Evolutionary conservation across 2,329 filamentous ascomycete genomes (phyloP).

Genomic region (Geosmithia putterillii): DNA sequence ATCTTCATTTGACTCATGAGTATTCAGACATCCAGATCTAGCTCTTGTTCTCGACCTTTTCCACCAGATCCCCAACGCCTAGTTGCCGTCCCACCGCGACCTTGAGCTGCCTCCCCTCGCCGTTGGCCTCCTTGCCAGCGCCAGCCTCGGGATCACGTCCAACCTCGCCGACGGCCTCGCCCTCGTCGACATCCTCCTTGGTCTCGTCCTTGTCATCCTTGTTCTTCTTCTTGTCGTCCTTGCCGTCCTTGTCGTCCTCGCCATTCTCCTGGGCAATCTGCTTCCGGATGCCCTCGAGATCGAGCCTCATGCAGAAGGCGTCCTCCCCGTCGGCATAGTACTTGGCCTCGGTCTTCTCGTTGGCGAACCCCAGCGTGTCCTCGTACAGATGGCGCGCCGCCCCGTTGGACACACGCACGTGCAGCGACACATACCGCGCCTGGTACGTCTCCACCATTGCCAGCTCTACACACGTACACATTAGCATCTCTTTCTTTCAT

Average conservation of each 20-base stretch:
- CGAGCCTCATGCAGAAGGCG: conserved; percentile 86
- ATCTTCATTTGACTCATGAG: too few species aligned
- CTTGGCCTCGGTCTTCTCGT: conserved; percentile 74
- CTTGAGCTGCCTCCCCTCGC: conserved; percentile 59
- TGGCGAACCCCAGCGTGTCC: conserved; percentile 79
- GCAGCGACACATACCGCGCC: conserved; percentile 86
- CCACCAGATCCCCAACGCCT: conserved; percentile 68
- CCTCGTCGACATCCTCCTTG: conserved; percentile 44
- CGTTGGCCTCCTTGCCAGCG: conserved; percentile 25
- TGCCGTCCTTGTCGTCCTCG: conserved; percentile 11
- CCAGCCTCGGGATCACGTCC: conserved; percentile 33
- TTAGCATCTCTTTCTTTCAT: conserved; percentile 1
- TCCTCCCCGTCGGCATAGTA: conserved; percentile 98
- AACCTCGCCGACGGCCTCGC: conserved; percentile 56
- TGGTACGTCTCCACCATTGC: conserved; percentile 95
- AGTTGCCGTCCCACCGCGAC: conserved; percentile 73
- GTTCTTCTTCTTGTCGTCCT: conserved; percentile 25
- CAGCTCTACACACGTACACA: conserved; percentile 45
- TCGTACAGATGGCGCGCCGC: conserved; percentile 88
- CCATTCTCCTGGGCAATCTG: conserved; percentile 34
- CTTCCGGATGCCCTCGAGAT: conserved; percentile 52
- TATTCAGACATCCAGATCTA: not conserved
- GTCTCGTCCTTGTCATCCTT: conserved; percentile 13
- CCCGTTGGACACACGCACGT: conserved; percentile 88
- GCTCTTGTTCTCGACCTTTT: conserved; percentile 44